Base-by-base conservation (phyloP, 2,329 filamentous ascomycete species). In the Botryotinia convoluta region DNA sequence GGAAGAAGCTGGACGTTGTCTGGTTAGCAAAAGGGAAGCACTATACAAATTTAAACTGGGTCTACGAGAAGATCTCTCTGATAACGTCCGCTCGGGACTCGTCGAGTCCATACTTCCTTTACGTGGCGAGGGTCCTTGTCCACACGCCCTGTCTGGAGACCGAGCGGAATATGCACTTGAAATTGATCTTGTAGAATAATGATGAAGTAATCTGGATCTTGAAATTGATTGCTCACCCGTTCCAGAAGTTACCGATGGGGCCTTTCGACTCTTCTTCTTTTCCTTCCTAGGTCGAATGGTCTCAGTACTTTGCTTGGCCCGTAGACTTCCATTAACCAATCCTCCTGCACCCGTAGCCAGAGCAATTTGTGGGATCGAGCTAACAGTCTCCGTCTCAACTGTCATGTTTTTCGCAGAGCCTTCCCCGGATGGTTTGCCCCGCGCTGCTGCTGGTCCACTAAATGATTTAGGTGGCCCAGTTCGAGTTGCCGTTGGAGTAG, bases 221-320 rank as follows among this genome's bases (percentile, higher is more conserved):
- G 78, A 81, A 72, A 74, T 78, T 74, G 73, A 69, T 71, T 75
- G 86, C 91, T 88, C 87, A 93, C 92, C 91, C 83, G 91, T 92
- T 81, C 91, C 91, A 78, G 92, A 85, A 79, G 88, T 88, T 77
- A 94, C 89, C 71, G 87, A 83, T 45, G 93, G 87, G 74, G 93
- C 88, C 83, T 97, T 97, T 75, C 94, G 91, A 65, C 87, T 84
- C 51, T 87, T 84, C 85, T 93, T 97, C 85, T 95, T 95, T 71
- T 98, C 94, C 84, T 96, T 98, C 84, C 91, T 96, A 3, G 96
- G 95, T 75, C 94, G 90, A 78, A 99, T 98, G 0, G 96, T 99
- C 82, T 99, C 96, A n/a, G 91, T 93, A 82, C 95, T 98, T 12
- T 92, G 91, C 82, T 97, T 97, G 73, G 93, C 88, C 78, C 94